These are phyloP conservation scores for Punica granatum DNA, from an alignment of 345 rosid genomes.

Conservation along the genomic window DNA sequence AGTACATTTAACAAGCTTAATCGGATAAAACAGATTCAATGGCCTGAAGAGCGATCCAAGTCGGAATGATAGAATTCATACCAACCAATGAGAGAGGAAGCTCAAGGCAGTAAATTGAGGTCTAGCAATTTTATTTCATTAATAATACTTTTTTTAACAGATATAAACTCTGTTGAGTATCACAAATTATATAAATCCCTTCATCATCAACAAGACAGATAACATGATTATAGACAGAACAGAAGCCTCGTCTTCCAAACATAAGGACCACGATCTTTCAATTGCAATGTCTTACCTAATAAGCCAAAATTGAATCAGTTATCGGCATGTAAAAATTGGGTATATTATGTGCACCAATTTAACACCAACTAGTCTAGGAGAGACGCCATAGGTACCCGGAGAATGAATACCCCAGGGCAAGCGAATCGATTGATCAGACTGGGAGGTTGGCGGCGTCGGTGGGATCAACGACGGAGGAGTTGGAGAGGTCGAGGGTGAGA, in stretches of 20 bases:
- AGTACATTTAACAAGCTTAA: neutral
- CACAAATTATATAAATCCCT: neutral
- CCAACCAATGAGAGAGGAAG: neutral
- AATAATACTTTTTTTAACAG: neutral
- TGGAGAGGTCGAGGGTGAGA: constrained; percentile 32
- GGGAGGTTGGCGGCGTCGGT: constrained; percentile 12
- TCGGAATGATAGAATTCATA: neutral
- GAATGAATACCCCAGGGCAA: neutral
- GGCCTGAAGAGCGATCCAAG: neutral
- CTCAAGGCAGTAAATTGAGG: neutral
- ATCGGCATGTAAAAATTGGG: neutral
- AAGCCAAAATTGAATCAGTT: neutral
- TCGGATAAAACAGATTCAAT: neutral
- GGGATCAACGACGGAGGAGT: constrained; percentile 2
- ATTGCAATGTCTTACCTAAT: neutral
- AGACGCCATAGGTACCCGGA: neutral
- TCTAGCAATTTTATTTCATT: neutral
- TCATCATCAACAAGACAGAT: neutral
- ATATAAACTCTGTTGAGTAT: neutral
- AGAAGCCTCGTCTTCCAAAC: neutral
- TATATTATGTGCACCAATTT: neutral
- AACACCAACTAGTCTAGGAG: neutral
- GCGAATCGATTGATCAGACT: neutral
- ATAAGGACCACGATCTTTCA: neutral
- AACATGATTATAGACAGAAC: neutral